Evolutionary conservation across 2,329 filamentous ascomycete genomes (phyloP).

Genomic region (Phialemoniopsis sp.): DNA sequence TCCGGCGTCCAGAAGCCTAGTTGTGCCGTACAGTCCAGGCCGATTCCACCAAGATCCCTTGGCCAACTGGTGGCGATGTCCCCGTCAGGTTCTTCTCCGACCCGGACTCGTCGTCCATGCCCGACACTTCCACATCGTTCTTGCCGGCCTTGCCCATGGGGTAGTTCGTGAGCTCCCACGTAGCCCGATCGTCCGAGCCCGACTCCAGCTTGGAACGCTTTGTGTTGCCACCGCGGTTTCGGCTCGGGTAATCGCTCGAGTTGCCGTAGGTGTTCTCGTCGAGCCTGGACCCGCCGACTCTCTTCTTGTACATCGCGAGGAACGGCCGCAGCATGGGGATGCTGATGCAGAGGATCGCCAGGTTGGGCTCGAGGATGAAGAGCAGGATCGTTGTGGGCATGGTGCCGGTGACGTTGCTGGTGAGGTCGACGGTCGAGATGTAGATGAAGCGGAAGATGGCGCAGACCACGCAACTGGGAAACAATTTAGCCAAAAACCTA

Average conservation of each 20-base stretch:
- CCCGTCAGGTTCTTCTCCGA: background rate
- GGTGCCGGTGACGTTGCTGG: constrained; percentile 28
- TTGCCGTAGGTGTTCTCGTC: constrained; percentile 1
- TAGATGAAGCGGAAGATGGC: constrained; percentile 31
- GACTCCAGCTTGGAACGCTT: background rate
- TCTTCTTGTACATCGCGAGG: background rate
- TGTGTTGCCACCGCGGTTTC: background rate
- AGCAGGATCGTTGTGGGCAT: constrained; percentile 34
- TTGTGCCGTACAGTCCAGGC: too few relatives aligned
- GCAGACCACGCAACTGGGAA: constrained; percentile 27
- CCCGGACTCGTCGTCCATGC: background rate
- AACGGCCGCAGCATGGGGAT: constrained; percentile 29
- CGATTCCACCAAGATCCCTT: too few relatives aligned
- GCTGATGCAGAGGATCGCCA: constrained; percentile 35
- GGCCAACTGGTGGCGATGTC: too few relatives aligned
- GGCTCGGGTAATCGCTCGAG: too few relatives aligned
- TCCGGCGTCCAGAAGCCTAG: too few relatives aligned
- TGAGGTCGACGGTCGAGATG: constrained; percentile 29
- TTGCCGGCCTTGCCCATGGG: background rate
- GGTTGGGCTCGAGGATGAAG: constrained; percentile 32
- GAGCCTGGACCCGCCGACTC: background rate
- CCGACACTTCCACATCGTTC: background rate
- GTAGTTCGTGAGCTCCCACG: too few relatives aligned
- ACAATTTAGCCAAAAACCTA: constrained; percentile 3
- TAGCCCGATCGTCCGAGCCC: background rate